A percentile compares a stretch with the other conserved stretches of the same genome.
Evolutionary conservation across 805 yeast genomes (phyloP).

Genomic region (Metschnikowia chrysomelidarum): DNA sequence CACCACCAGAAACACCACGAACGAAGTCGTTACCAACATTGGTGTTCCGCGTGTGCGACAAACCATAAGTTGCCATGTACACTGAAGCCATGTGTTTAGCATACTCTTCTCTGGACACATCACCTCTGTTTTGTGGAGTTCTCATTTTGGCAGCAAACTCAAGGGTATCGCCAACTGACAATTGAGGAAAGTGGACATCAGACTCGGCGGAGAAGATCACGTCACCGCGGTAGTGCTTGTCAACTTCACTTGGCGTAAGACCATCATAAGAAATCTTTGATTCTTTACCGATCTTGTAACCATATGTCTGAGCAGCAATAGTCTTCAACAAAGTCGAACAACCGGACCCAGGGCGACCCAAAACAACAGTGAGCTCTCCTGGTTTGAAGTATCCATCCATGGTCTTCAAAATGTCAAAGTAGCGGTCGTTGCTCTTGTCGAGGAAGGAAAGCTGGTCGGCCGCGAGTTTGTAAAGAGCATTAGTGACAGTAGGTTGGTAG

Average conservation of each 20-base stretch:
- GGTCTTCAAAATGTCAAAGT: conserved; percentile 56
- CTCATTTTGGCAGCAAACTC: conserved; percentile 59
- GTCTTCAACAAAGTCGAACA: conserved; percentile 67
- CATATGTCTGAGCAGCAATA: conserved; percentile 62
- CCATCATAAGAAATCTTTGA: conserved; percentile 55
- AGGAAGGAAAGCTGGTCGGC: conserved; percentile 21
- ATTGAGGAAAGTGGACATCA: conserved; percentile 66
- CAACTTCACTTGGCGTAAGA: conserved; percentile 49
- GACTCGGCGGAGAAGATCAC: conserved; percentile 69
- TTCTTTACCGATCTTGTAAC: conserved; percentile 48
- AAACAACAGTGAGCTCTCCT: conserved; percentile 66
- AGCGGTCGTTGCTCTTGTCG: conserved; percentile 14
- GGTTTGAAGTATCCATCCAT: conserved; percentile 64
- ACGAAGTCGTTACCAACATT: conserved; percentile 64
- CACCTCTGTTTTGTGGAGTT: conserved; percentile 62
- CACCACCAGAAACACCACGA: conserved; percentile 73
- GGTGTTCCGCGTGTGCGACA: conserved; percentile 54
- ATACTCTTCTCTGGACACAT: conserved; percentile 54
- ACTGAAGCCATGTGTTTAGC: conserved; percentile 43
- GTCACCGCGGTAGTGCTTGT: conserved; percentile 59
- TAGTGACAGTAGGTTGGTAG: conserved; percentile 58
- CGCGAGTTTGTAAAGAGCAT: conserved; percentile 22
- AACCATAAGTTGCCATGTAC: conserved; percentile 48
- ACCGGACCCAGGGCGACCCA: conserved; percentile 85
- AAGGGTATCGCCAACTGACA: conserved; percentile 65